phyloP scores from a whole-genome alignment of 768 basidiomycete genomes.

The Crepidotus variabilis region DNA sequence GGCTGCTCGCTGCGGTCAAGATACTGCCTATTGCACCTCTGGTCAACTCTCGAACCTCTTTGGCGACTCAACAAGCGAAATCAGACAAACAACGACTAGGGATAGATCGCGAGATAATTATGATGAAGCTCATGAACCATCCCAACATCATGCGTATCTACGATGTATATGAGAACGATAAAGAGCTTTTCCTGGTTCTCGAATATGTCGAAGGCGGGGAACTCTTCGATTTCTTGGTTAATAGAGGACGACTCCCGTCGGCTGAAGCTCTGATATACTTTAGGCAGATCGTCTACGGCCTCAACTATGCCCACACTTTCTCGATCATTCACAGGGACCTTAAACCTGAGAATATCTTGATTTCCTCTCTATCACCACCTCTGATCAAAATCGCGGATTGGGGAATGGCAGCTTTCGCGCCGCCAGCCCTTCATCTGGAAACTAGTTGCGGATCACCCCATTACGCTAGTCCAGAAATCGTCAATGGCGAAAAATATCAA shows the following conservation, averaged over 20 bases:
- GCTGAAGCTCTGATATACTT: slow-evolving; percentile 88
- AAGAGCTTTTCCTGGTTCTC: slow-evolving; percentile 87
- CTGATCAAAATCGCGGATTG: slow-evolving; percentile 97
- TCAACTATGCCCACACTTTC: slow-evolving; percentile 96
- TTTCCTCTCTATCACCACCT: slow-evolving; percentile 75
- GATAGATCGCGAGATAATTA: slow-evolving; percentile 92
- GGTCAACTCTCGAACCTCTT: slow-evolving; percentile 65
- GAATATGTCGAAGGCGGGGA: slow-evolving; percentile 97
- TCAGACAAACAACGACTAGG: slow-evolving; percentile 80
- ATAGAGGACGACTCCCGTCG: slow-evolving; percentile 74
- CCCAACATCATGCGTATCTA: slow-evolving; percentile 95
- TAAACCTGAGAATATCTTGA: slow-evolving; percentile 95
- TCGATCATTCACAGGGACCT: slow-evolving; percentile 98
- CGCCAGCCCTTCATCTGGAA: slow-evolving; percentile 79
- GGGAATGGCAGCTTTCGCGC: slow-evolving; percentile 97
- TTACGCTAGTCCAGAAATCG: slow-evolving; percentile 96
- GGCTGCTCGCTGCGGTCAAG: slow-evolving; percentile 93
- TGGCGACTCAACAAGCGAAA: slow-evolving; percentile 64
- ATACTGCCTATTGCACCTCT: slow-evolving; percentile 85
- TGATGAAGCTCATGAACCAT: slow-evolving; percentile 99
- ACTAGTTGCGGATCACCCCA: slow-evolving; percentile 97
- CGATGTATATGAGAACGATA: slow-evolving; percentile 92
- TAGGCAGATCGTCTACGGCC: slow-evolving; percentile 92
- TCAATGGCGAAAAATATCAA: slow-evolving; percentile 84
- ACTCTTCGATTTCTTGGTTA: slow-evolving; percentile 94